phyloP scores from a whole-genome alignment of 2,329 filamentous ascomycete genomes.

The Sodiomyces alkalinus region DNA sequence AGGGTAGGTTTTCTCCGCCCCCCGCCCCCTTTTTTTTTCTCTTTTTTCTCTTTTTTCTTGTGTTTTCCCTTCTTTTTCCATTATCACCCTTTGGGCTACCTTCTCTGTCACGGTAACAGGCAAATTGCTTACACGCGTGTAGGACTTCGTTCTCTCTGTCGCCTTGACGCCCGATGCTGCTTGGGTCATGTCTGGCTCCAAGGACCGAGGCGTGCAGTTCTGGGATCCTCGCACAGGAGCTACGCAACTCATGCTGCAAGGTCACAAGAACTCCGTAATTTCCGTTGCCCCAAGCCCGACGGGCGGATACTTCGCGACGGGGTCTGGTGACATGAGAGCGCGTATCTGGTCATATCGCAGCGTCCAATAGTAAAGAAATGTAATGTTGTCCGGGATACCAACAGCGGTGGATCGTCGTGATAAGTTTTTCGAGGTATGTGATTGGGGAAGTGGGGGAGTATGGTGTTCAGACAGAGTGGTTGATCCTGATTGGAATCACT shows the following conservation, averaged over 20 bases:
- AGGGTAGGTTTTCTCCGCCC: slow-evolving; percentile 40
- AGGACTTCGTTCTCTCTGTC: slow-evolving; percentile 95
- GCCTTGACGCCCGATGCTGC: slow-evolving; percentile 85
- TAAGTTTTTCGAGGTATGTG: no score
- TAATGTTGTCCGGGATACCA: no score
- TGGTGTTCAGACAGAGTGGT: no score
- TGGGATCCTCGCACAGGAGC: slow-evolving; percentile 92
- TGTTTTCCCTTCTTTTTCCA: neutral
- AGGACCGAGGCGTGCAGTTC: slow-evolving; percentile 95
- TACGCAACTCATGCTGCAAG: slow-evolving; percentile 95
- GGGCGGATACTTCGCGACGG: slow-evolving; percentile 82
- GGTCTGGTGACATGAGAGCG: slow-evolving; percentile 93
- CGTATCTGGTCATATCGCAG: slow-evolving; percentile 81
- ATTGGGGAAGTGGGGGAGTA: no score
- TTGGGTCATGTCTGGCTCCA: slow-evolving; percentile 95
- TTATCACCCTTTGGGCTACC: no score
- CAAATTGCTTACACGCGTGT: slow-evolving; percentile 14
- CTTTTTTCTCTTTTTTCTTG: no score
- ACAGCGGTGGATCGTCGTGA: no score
- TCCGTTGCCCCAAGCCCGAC: slow-evolving; percentile 88
- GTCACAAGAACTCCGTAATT: slow-evolving; percentile 97
- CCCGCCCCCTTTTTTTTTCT: neutral
- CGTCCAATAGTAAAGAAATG: slow-evolving; percentile 5
- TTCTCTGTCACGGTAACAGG: neutral
- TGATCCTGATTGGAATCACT: no score